These are phyloP conservation scores for Tothia fuscella DNA, from an alignment of 2,329 filamentous ascomycete genomes.

Conservation along the genomic window DNA sequence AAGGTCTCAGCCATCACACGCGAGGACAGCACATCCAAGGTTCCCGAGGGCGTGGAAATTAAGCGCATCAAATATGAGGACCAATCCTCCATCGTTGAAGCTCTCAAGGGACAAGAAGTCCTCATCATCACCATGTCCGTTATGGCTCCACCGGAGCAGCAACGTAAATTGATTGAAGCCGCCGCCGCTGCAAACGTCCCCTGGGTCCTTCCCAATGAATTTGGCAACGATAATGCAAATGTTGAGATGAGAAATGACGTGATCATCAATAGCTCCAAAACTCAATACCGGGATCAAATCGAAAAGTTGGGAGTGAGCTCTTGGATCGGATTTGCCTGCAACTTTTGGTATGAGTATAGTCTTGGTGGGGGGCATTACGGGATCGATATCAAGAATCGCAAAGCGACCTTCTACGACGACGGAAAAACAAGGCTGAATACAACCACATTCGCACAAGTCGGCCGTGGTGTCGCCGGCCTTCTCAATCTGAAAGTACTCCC, in stretches of 20 bases:
- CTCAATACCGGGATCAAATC: constrained; percentile 14
- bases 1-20: constrained; percentile 40
- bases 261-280: neutral
- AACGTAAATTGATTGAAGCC: constrained; percentile 22
- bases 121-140: constrained; percentile 28
- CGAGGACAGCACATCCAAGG: constrained; percentile 27
- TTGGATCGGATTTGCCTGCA: constrained; percentile 17
- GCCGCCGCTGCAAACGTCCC: constrained; percentile 26
- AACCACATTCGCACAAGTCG: constrained; percentile 47
- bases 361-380: constrained; percentile 23
- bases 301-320: constrained; percentile 17
- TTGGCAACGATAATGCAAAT: constrained; percentile 16
- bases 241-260: constrained; percentile 16
- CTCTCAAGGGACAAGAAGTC: constrained; percentile 25
- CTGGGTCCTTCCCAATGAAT: constrained; percentile 30
- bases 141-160: constrained; percentile 19
- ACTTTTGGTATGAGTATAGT: constrained; percentile 19
- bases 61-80: constrained; percentile 35
- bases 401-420: constrained; percentile 35
- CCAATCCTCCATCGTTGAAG: constrained; percentile 20
- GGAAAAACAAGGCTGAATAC: constrained; percentile 45
- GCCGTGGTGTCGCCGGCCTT: constrained; percentile 38
- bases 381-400: constrained; percentile 24
- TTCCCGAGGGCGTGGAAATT: constrained; percentile 30
- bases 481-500: constrained; percentile 18